phyloP scores from a whole-genome alignment of 179 eudicot genomes.

The Silene noctiflora region DNA sequence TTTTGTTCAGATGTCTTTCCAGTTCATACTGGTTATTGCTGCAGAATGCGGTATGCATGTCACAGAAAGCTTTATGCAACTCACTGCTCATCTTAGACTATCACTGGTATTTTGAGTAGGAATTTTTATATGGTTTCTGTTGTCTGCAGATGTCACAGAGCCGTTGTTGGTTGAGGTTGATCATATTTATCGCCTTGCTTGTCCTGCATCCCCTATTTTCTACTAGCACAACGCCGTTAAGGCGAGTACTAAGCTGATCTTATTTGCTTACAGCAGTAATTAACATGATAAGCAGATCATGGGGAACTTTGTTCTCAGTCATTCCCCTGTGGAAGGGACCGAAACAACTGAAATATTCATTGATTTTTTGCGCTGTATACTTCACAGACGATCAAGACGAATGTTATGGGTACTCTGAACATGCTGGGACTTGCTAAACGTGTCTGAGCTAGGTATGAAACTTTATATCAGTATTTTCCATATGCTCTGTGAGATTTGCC shows the following conservation, averaged over 20 bases:
- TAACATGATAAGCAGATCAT: neutral
- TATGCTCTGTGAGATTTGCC: neutral
- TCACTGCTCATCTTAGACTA: neutral
- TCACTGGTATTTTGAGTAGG: neutral
- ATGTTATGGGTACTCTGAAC: conserved; percentile 94
- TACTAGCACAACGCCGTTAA: conserved; percentile 91
- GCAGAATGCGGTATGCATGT: neutral
- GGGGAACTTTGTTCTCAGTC: neutral
- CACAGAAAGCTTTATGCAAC: neutral
- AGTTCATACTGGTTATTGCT: neutral
- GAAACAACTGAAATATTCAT: neutral
- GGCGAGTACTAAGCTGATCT: conserved; percentile 31
- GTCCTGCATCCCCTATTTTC: conserved; percentile 95
- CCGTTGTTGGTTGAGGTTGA: conserved; percentile 83
- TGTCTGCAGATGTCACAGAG: conserved; percentile 77
- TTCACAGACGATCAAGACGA: conserved; percentile 90
- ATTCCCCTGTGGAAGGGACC: neutral
- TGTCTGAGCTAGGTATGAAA: conserved; percentile 85
- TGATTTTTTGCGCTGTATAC: neutral
- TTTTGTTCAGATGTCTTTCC: neutral
- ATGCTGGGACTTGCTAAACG: conserved; percentile 98
- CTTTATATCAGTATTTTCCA: neutral
- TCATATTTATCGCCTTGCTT: conserved; percentile 89
- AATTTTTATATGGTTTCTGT: neutral
- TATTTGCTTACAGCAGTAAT: neutral